These are phyloP conservation scores for Aegle marmelos DNA, from an alignment of 345 rosid species.

Conservation along the genomic window DNA sequence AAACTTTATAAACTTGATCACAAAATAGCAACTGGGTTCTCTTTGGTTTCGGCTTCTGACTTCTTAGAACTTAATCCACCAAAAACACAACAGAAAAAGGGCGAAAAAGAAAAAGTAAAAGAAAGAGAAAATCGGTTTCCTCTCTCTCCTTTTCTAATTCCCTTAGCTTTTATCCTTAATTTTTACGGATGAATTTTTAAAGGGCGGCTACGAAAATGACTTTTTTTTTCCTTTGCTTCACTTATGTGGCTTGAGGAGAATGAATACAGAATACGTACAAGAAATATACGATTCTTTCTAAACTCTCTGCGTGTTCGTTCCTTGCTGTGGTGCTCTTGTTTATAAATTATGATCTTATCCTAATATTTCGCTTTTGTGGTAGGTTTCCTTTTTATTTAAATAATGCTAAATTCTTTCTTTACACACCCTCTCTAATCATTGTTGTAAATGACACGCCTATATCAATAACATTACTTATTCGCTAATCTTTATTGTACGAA, in stretches of 20 bases:
- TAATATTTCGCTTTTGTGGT: neutral
- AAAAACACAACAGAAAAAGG: constrained; percentile 10
- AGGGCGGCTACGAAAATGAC: constrained; percentile 24
- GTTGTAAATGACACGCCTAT: neutral
- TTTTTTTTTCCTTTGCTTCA: neutral
- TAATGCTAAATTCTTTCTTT: neutral
- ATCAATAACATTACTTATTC: neutral
- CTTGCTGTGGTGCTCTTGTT: neutral
- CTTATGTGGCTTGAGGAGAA: constrained; percentile 14
- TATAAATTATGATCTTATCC: constrained; percentile 17
- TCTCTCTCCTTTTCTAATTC: neutral
- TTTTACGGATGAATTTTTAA: neutral
- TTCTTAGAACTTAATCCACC: constrained; percentile 21
- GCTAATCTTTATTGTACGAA: neutral
- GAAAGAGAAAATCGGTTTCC: neutral
- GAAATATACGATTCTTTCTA: neutral
- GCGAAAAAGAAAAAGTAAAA: neutral
- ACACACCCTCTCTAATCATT: neutral
- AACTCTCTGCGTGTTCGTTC: neutral
- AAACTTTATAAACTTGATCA: neutral
- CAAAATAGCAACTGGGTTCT: constrained; percentile 8
- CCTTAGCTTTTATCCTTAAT: neutral
- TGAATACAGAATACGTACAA: constrained; percentile 10
- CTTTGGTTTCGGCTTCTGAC: neutral
- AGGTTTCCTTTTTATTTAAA: neutral